These are phyloP conservation scores for Diplogelasinospora grovesii DNA, from an alignment of 495 filamentous ascomycete genomes.

Conservation along the genomic window DNA sequence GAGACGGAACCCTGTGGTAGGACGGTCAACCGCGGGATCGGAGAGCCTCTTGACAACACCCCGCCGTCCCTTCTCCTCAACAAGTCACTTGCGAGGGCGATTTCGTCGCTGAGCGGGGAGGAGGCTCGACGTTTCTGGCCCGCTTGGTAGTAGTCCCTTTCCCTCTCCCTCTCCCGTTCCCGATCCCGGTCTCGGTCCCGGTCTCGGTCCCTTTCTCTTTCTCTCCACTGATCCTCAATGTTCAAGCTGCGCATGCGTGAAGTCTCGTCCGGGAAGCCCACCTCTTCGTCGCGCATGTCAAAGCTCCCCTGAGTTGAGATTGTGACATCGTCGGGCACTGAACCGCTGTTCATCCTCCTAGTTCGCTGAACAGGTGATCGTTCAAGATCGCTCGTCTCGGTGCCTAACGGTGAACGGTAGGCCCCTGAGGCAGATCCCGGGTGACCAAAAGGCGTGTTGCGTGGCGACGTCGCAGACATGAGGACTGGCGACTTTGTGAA, in stretches of 20 bases:
- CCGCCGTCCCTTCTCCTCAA: constrained; percentile 58
- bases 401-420: constrained; percentile 40
- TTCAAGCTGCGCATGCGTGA: constrained; percentile 50
- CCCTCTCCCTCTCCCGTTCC: constrained; percentile 20
- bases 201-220: constrained; percentile 18
- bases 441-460: constrained; percentile 41
- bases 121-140: constrained; percentile 76
- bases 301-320: constrained; percentile 35
- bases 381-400: constrained; percentile 40
- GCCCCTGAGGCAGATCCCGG: constrained; percentile 32
- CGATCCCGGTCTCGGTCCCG: constrained; percentile 7
- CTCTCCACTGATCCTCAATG: constrained; percentile 44
- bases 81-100: constrained; percentile 56
- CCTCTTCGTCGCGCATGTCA: constrained; percentile 54
- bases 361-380: constrained; percentile 55
- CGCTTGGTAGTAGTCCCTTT: constrained; percentile 29
- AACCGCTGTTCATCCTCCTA: constrained; percentile 45
- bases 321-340: constrained; percentile 31
- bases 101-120: constrained; percentile 69
- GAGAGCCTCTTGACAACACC: constrained; percentile 45
- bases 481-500: constrained; percentile 41
- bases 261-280: constrained; percentile 61
- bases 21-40: constrained; percentile 51
- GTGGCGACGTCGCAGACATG: constrained; percentile 44
- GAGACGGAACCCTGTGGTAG: constrained; percentile 61